These are phyloP conservation scores for Chrysopogon serrulatus DNA, from an alignment of 176 grass and related monocot genomes.

Conservation along the genomic window DNA sequence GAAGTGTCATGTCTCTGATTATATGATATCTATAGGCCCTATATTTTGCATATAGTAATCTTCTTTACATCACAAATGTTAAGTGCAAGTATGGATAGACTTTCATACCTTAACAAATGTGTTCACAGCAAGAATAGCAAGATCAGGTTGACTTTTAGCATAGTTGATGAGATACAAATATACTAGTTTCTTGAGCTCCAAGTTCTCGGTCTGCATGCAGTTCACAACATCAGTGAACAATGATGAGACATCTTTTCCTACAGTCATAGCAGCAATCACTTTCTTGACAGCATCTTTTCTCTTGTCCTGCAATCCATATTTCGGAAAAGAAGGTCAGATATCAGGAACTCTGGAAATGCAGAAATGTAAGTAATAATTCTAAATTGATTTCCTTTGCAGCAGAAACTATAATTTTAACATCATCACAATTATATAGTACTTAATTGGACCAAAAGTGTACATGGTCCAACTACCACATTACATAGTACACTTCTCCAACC, in stretches of 20 bases:
- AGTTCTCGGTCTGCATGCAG: conserved; percentile 99
- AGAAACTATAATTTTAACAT: background rate
- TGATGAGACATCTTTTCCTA: conserved; percentile 98
- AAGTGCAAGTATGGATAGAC: background rate
- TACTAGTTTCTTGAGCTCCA: conserved; percentile 97
- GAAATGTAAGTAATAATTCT: background rate
- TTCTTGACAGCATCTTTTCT: conserved; percentile 99
- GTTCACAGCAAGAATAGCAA: conserved; percentile 98
- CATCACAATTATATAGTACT: background rate
- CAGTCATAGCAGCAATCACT: conserved; percentile 99
- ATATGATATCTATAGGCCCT: background rate
- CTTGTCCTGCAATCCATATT: conserved; percentile 68
- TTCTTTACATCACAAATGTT: background rate
- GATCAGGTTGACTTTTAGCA: conserved; percentile 97
- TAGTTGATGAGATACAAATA: conserved; percentile 99
- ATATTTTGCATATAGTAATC: background rate
- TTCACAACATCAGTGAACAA: conserved; percentile 97
- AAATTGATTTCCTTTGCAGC: background rate
- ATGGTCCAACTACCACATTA: background rate
- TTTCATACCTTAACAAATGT: conserved; percentile 97
- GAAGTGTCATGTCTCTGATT: conserved; percentile 12
- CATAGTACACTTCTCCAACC: background rate
- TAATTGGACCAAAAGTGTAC: background rate
- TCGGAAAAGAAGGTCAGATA: background rate
- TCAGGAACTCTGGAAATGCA: conserved; percentile 2